These are phyloP conservation scores for Heliocybe sulcata DNA, from an alignment of 1,284 basidiomycete genomes.

Conservation along the genomic window DNA sequence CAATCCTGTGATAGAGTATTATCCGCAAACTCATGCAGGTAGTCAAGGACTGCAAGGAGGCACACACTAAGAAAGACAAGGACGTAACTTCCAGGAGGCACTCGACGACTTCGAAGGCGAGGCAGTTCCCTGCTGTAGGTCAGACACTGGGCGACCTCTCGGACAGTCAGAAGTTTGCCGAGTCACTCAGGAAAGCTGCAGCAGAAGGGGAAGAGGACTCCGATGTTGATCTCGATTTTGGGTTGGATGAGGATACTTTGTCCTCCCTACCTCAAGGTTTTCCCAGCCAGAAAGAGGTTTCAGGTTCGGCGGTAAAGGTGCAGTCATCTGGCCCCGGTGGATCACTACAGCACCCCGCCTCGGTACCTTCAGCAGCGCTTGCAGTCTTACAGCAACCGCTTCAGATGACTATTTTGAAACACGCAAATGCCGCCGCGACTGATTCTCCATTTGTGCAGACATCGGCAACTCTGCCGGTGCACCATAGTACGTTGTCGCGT, in stretches of 20 bases:
- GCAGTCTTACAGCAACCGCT: slow-evolving; percentile 33
- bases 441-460: slow-evolving; percentile 27
- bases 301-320: background rate
- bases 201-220: slow-evolving; percentile 52
- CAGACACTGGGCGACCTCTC: slow-evolving; percentile 16
- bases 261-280: slow-evolving; percentile 13
- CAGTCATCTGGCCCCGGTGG: background rate
- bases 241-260: slow-evolving; percentile 30
- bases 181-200: slow-evolving; percentile 33
- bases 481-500: slow-evolving; percentile 61
- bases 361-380: slow-evolving; percentile 17
- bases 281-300: background rate
- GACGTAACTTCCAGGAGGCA: slow-evolving; percentile 15
- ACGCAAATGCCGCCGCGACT: slow-evolving; percentile 25
- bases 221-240: slow-evolving; percentile 71
- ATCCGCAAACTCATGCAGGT: slow-evolving; percentile 77
- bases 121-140: slow-evolving; percentile 3
- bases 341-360: background rate
- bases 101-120: background rate
- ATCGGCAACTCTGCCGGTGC: slow-evolving; percentile 40
- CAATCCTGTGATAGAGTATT: slow-evolving; percentile 42
- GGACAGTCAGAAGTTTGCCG: slow-evolving; percentile 40
- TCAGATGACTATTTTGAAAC: slow-evolving; percentile 31
- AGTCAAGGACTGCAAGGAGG: slow-evolving; percentile 69
- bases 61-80: slow-evolving; percentile 39